phyloP scores from a whole-genome alignment of 2,329 filamentous ascomycete genomes.

The Acrocalymma vagum region DNA sequence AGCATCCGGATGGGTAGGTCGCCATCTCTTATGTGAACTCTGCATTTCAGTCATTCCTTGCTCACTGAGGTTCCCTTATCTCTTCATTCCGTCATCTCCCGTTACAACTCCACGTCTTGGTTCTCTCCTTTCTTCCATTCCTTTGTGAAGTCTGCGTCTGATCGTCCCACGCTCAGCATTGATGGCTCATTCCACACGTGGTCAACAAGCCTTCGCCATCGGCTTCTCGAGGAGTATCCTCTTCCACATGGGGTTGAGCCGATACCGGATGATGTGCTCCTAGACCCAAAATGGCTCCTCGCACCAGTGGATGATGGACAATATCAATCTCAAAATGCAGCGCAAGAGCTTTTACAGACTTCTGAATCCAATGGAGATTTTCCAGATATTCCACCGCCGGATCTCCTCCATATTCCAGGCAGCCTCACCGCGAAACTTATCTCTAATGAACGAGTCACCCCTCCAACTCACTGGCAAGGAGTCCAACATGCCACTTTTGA shows the following conservation, averaged over 20 bases:
- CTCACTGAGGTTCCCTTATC: no score
- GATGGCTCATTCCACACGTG: constrained; percentile 85
- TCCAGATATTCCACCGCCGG: constrained; percentile 44
- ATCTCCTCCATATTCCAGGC: constrained; percentile 66
- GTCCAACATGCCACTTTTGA: constrained; percentile 79
- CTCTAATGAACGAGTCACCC: constrained; percentile 78
- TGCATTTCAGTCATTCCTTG: not conserved
- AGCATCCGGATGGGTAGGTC: constrained; percentile 88
- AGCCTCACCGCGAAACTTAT: constrained; percentile 66
- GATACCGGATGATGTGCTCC: constrained; percentile 76
- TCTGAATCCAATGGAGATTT: constrained; percentile 7
- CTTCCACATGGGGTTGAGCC: constrained; percentile 72
- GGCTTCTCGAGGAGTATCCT: constrained; percentile 73
- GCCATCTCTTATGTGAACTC: not conserved
- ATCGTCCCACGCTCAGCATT: constrained; percentile 65
- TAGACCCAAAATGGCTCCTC: constrained; percentile 78
- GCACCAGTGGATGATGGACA: constrained; percentile 42
- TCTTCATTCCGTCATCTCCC: no score
- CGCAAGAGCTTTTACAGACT: constrained; percentile 3
- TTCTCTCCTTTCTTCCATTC: constrained; percentile 1
- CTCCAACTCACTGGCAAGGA: constrained; percentile 87
- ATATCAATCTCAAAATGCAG: no score
- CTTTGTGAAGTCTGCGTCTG: constrained; percentile 8
- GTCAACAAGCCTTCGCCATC: constrained; percentile 72
- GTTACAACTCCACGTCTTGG: constrained; percentile 29